Base-by-base conservation (phyloP, 495 filamentous ascomycete genomes). In the Staphylotrichum longicolle region DNA sequence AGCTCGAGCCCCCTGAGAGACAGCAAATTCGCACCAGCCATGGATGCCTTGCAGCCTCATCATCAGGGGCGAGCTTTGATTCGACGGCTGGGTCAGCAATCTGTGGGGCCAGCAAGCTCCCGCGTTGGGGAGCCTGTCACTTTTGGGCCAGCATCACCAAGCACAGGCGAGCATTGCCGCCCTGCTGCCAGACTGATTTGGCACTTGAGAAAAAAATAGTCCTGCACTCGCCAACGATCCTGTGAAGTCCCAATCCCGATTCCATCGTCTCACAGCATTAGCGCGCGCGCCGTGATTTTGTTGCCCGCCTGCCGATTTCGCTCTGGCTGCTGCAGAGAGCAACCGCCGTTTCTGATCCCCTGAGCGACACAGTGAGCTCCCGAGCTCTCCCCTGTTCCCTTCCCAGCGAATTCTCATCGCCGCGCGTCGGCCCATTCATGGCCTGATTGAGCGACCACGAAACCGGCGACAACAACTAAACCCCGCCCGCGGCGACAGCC, bases 401-500 rank as follows among this genome's bases (percentile, higher is more conserved):
- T 27, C 20, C 20, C 20, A 27, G 20, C 48, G 34, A 30, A 3
- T 14, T 35, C 10, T 58, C 63, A 8, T 55, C 61, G 62, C 61
- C 65, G 56, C 66, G 37, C 42, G 53, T 58, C 62, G 67, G 58
- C 62, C 63, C 59, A 57, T 70, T 58, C 60, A 70, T 64, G 67
- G 62, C 47, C 56, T 56, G 39, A 52, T 46, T 44, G 58, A 61
- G 15, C 44, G n/a, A 32, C 33, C 33, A 34, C 54, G 39, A 57
- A 9, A 15, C 56, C 57, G 52, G 39, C 1, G 20, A 27, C 63
- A 20, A 54, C 62, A 58, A 54, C 85, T 87, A 2, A 84, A 82
- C 81, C 75, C 84, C 85, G 83, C 53, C 84, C 84, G 75, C 70
- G 78, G 78, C 69, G 80, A 46, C 82, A 69, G 80, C 78, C 76